Evolutionary conservation across 345 rosid genomes (phyloP).

Genomic region (Eucalyptus dawsonii): DNA sequence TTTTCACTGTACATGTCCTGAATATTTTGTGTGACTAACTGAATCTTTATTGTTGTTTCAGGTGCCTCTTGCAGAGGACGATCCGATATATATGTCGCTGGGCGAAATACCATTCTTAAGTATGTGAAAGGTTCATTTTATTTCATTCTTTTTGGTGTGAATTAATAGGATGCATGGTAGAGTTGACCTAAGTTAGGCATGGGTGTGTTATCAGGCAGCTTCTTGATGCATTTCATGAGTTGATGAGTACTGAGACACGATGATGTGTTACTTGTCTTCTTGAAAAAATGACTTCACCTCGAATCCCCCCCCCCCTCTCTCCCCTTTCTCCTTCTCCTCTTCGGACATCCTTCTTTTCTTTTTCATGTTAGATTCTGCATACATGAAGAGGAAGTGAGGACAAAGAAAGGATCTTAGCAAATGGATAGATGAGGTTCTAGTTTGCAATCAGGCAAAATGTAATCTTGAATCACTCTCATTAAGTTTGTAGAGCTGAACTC

Average conservation of each 20-base stretch:
- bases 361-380: background rate
- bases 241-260: background rate
- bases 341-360: background rate
- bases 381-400: background rate
- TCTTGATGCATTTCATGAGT: background rate
- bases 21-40: background rate
- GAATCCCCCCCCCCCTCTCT: accelerated
- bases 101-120: constrained; percentile 78
- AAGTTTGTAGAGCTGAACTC: background rate
- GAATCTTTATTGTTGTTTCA: constrained; percentile 15
- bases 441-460: background rate
- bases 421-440: background rate
- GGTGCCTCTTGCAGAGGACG: constrained; percentile 76
- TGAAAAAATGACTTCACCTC: background rate
- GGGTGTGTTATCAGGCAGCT: background rate
- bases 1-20: background rate
- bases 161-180: background rate
- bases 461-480: background rate
- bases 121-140: background rate
- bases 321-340: no score
- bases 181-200: background rate
- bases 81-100: constrained; percentile 89
- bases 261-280: background rate
- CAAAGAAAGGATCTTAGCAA: background rate
- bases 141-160: background rate